Evolutionary conservation across 1,139 yeast genomes (phyloP).

Genomic region (Kurtzmaniella quercitrusa): DNA sequence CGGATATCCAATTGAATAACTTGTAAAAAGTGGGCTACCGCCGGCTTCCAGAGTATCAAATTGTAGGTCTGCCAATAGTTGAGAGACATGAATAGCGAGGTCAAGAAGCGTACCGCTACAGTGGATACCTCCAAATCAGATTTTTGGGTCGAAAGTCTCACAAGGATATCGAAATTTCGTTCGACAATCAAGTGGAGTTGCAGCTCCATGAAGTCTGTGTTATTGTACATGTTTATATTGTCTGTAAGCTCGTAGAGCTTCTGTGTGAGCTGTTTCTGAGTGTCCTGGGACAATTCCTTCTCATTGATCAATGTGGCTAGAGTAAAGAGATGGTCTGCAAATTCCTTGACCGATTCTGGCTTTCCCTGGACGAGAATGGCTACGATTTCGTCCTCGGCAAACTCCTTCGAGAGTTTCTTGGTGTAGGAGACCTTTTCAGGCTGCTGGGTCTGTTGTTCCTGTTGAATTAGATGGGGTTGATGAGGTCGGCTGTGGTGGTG

Average conservation of each 20-base stretch:
- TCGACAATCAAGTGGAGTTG: constrained; percentile 34
- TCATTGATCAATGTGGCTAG: constrained; percentile 22
- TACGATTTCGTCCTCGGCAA: constrained; percentile 24
- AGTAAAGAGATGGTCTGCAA: constrained; percentile 33
- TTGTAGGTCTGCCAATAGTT: constrained; percentile 48
- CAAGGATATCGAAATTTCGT: constrained; percentile 36
- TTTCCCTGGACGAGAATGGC: constrained; percentile 22
- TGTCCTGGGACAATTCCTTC: constrained; percentile 12
- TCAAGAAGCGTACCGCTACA: constrained; percentile 34
- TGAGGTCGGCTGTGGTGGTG: too few relatives aligned
- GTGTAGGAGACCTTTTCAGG: constrained; percentile 1
- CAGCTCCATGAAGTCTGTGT: constrained; percentile 28
- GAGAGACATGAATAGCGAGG: constrained; percentile 33
- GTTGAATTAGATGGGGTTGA: not conserved
- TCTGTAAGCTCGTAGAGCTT: constrained; percentile 26
- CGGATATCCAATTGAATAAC: constrained; percentile 37
- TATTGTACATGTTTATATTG: constrained; percentile 20
- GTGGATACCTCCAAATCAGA: constrained; percentile 29
- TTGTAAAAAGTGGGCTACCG: constrained; percentile 37
- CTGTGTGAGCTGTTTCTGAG: constrained; percentile 15
- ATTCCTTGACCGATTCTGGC: constrained; percentile 33
- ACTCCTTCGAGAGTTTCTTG: constrained; percentile 4
- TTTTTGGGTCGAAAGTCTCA: constrained; percentile 29
- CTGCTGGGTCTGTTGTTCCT: not conserved
- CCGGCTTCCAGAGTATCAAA: constrained; percentile 40